Evolutionary conservation across 2,329 filamentous ascomycete species (phyloP).

Genomic region (Xylaria sp.): DNA sequence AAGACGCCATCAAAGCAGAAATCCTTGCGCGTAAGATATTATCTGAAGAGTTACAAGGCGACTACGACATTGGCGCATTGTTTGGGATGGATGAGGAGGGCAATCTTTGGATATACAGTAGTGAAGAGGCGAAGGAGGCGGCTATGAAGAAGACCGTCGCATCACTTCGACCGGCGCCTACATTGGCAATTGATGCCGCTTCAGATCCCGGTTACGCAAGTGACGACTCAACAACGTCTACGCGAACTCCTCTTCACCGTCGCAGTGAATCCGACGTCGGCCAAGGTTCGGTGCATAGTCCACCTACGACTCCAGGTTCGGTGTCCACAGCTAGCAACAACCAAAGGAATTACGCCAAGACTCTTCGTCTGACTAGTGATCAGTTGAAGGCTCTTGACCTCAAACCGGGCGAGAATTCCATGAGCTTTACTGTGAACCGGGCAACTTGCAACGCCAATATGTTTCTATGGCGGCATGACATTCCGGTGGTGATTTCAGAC

Average conservation of each 20-base stretch:
- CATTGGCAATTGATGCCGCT: slow-evolving; percentile 77
- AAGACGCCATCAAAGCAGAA: slow-evolving; percentile 90
- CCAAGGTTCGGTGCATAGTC: slow-evolving; percentile 65
- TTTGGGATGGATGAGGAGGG: slow-evolving; percentile 96
- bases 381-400: slow-evolving; percentile 88
- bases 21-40: slow-evolving; percentile 93
- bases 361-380: slow-evolving; percentile 91
- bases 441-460: slow-evolving; percentile 92
- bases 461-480: slow-evolving; percentile 92
- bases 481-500: slow-evolving; percentile 96
- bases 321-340: slow-evolving; percentile 70
- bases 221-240: slow-evolving; percentile 73
- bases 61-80: slow-evolving; percentile 94
- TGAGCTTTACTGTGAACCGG: slow-evolving; percentile 96
- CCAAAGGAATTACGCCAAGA: slow-evolving; percentile 94
- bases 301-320: slow-evolving; percentile 76
- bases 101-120: slow-evolving; percentile 99
- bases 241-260: slow-evolving; percentile 61
- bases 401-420: slow-evolving; percentile 85
- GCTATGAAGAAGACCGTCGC: slow-evolving; percentile 74
- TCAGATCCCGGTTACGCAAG: slow-evolving; percentile 97
- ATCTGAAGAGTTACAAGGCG: slow-evolving; percentile 90
- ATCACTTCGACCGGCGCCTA: slow-evolving; percentile 57
- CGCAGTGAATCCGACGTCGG: slow-evolving; percentile 75
- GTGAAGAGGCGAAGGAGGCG: slow-evolving; percentile 92